Conservation (phyloP, 106 monocot genomes). For the Dendrobium officinale region DNA sequence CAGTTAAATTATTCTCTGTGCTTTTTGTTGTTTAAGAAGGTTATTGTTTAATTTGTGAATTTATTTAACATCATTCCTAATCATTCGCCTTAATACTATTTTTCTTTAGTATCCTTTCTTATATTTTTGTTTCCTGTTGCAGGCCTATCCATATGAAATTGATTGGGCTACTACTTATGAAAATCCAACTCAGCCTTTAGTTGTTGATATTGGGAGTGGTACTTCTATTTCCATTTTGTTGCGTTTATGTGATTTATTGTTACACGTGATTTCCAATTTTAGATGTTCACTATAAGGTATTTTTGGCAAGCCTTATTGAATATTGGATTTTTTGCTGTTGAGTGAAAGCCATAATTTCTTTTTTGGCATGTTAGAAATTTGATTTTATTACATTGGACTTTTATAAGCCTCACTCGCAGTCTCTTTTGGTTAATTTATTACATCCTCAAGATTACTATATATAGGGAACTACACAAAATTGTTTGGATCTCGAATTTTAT, state of each 20-base stretch:
- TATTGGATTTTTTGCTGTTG: not conserved
- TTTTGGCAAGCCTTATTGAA: not conserved
- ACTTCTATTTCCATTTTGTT: conserved; percentile 13
- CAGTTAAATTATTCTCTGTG: not conserved
- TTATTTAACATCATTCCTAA: not conserved
- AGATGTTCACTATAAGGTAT: not conserved
- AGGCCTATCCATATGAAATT: conserved; percentile 65
- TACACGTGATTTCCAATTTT: not conserved
- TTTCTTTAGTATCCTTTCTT: not conserved
- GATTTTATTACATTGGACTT: not conserved
- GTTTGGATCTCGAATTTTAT: not conserved
- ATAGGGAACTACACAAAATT: not conserved
- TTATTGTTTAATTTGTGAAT: not conserved
- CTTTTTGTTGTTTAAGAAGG: not conserved
- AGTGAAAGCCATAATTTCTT: not conserved
- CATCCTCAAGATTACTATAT: not conserved
- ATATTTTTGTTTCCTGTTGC: conserved; percentile 23
- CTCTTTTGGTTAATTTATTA: not conserved
- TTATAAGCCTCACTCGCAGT: not conserved
- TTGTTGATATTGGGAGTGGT: conserved; percentile 96
- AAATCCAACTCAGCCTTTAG: conserved; percentile 54
- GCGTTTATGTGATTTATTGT: not conserved
- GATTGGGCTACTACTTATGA: conserved; percentile 55
- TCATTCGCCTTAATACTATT: not conserved
- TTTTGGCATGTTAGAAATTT: not conserved